These are phyloP conservation scores for Spathaspora sp. DNA, from an alignment of 1,139 yeast genomes.

Conservation along the genomic window DNA sequence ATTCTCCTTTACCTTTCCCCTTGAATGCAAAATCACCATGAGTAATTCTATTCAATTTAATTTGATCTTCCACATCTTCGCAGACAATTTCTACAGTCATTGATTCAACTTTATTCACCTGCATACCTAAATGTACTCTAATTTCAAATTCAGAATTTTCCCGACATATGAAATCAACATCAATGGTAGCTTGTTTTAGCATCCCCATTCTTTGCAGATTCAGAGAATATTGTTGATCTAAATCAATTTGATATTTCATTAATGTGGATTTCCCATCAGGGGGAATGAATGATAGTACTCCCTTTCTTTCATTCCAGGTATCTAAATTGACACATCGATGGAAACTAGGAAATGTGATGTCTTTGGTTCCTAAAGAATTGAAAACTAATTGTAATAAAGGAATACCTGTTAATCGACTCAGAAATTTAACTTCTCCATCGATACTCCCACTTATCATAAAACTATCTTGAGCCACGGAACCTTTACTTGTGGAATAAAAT, in stretches of 20 bases:
- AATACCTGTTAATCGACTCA: constrained; percentile 69
- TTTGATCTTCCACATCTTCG: constrained; percentile 12
- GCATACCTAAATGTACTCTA: constrained; percentile 52
- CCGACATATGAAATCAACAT: constrained; percentile 64
- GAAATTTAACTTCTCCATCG: constrained; percentile 62
- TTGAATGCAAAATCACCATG: constrained; percentile 69
- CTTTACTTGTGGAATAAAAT: constrained; percentile 27
- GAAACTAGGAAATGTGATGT: constrained; percentile 50
- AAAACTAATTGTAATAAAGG: constrained; percentile 68
- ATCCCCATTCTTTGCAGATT: constrained; percentile 21
- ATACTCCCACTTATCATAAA: constrained; percentile 57
- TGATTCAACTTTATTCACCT: constrained; percentile 58
- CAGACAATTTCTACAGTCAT: constrained; percentile 52
- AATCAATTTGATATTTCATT: constrained; percentile 63
- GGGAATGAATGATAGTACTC: constrained; percentile 67
- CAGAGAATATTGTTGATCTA: constrained; percentile 18
- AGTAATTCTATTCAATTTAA: constrained; percentile 58
- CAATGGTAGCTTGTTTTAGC: constrained; percentile 61
- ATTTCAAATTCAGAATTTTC: constrained; percentile 69
- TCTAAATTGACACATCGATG: constrained; percentile 58
- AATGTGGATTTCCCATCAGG: constrained; percentile 80
- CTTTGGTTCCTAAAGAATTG: constrained; percentile 39
- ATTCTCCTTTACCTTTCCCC: constrained; percentile 58
- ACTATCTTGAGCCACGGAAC: constrained; percentile 19
- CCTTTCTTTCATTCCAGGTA: constrained; percentile 40